A percentile compares a stretch with the other conserved stretches of the same genome.
phyloP scores from a whole-genome alignment of 2,329 filamentous ascomycete species.

The Sporothrix globosa region DNA sequence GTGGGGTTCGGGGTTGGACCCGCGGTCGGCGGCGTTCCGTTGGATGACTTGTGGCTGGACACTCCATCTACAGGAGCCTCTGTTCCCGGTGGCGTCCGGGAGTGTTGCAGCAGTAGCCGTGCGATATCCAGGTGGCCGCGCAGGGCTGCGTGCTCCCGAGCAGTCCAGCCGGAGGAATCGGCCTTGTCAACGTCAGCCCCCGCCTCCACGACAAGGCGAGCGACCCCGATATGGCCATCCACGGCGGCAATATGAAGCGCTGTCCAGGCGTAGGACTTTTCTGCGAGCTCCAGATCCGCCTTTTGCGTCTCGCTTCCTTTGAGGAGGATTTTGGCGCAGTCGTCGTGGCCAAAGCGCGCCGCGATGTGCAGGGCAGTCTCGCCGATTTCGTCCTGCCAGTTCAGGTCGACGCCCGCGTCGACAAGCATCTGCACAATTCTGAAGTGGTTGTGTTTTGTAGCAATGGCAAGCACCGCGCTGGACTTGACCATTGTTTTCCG shows the following conservation, averaged over 20 bases:
- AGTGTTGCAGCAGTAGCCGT: conserved; percentile 64
- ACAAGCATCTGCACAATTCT: conserved; percentile 86
- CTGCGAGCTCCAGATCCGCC: conserved; percentile 64
- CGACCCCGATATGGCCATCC: conserved; percentile 77
- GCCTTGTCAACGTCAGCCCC: conserved; percentile 73
- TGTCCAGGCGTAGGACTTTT: conserved; percentile 90
- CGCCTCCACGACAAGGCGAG: conserved; percentile 74
- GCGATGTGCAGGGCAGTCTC: conserved; percentile 93
- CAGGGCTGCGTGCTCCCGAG: conserved; percentile 88
- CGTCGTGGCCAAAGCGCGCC: conserved; percentile 80
- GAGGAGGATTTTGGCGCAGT: conserved; percentile 78
- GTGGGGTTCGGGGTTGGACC: neutral
- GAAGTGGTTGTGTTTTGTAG: conserved; percentile 83
- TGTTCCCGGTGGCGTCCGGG: conserved; percentile 39
- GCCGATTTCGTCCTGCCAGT: conserved; percentile 86
- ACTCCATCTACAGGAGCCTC: conserved; percentile 38
- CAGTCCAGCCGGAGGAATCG: conserved; percentile 92
- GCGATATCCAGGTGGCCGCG: conserved; percentile 86
- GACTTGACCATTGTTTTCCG: conserved; percentile 77
- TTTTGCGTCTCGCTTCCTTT: conserved; percentile 69
- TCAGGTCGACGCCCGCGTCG: conserved; percentile 86
- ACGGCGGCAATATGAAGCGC: conserved; percentile 92
- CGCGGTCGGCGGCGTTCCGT: neutral
- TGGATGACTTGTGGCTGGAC: neutral
- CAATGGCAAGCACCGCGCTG: conserved; percentile 83